Evolutionary conservation across 2,329 filamentous ascomycete genomes (phyloP), one percentile per base, ranked within the genome.

Genomic region (Neofusicoccum sp.): DNA sequence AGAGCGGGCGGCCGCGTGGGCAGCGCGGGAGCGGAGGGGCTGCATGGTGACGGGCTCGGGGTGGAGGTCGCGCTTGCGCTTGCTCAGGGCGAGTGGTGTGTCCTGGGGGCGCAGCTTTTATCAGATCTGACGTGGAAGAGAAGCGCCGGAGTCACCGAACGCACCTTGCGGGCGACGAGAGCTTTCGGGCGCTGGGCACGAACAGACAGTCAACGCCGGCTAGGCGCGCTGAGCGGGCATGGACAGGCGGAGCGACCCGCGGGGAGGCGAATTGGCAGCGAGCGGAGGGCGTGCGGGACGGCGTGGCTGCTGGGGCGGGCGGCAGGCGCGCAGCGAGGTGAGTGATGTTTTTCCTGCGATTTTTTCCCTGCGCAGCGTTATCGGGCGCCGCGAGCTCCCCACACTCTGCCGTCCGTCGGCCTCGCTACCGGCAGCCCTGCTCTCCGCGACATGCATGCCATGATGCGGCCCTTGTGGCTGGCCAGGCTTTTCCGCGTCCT

Each of bases 81-180:
- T 28, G 51, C 44, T 16, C 36, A 45, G 49, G 45, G 47, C 45
- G 33, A 20, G 57, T n/a, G 38, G 30, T 49, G 34, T 24, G 51
- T 49, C 57, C 57, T 60, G 41, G 33, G 53, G 26, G 57, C 57
- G 51, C 47, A 60, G 57, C 45, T 45, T 61, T 61, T 61, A 61
- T 61, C 59, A 48, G 59, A 60, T 60, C 59, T 57, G 53, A 57
- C 53, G 53, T 56, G 47, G 44, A 31, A 24, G 45, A 49, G 47
- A 30, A 49, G 31, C 45, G 38, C 57, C 47, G 34, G 57, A 60
- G 57, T 34, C 47, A 34, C 57, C 45, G 26, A 31, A 60, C 28
- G 57, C 20, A 49, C 44, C 31, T 33, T 36, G 34, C 16, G 26
- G 43, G n/a, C 31, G 34, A 31, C 41, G 44, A 51, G 34, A 49